Percentiles rank a stretch among this genome's conserved stretches.
These are phyloP conservation scores for Thyridium curvatum DNA, from an alignment of 2,329 filamentous ascomycete genomes.

Conservation along the genomic window DNA sequence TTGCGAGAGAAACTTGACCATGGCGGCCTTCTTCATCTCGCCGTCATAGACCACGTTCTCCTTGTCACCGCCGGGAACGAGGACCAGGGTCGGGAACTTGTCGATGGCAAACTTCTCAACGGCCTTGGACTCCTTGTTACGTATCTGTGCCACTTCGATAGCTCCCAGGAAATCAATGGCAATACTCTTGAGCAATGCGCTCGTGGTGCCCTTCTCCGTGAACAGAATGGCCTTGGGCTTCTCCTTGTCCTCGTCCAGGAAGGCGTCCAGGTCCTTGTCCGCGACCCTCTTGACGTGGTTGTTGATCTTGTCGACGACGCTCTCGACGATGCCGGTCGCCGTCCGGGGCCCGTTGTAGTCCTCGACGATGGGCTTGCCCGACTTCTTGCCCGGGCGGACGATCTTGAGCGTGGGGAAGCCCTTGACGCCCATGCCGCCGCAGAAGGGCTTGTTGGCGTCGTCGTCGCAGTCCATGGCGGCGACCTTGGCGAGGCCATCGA, in stretches of 20 bases:
- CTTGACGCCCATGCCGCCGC: conserved; percentile 77
- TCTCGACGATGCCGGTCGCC: conserved; percentile 82
- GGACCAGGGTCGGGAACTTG: conserved; percentile 73
- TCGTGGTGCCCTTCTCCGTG: conserved; percentile 86
- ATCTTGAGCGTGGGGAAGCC: conserved; percentile 97
- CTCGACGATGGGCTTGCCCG: conserved; percentile 72
- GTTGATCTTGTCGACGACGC: conserved; percentile 79
- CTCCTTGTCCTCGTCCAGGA: conserved; percentile 61
- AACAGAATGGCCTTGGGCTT: conserved; percentile 84
- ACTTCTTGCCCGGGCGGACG: conserved; percentile 70
- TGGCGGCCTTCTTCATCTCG: conserved; percentile 75
- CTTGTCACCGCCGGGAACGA: conserved; percentile 66
- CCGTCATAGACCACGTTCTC: conserved; percentile 71
- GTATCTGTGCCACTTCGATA: conserved; percentile 74
- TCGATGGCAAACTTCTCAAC: conserved; percentile 70
- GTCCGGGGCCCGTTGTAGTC: conserved; percentile 82
- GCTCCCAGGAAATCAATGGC: conserved; percentile 86
- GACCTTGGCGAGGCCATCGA: conserved; percentile 89
- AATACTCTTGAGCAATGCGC: conserved; percentile 72
- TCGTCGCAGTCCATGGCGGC: conserved; percentile 94
- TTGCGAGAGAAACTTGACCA: conserved; percentile 78
- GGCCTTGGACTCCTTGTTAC: conserved; percentile 68
- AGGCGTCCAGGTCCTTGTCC: conserved; percentile 72
- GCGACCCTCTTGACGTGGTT: conserved; percentile 81
- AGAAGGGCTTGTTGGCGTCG: conserved; percentile 84